Conservation (phyloP, 2,329 filamentous ascomycete genomes). For the Cordyceps cateniannulata region DNA sequence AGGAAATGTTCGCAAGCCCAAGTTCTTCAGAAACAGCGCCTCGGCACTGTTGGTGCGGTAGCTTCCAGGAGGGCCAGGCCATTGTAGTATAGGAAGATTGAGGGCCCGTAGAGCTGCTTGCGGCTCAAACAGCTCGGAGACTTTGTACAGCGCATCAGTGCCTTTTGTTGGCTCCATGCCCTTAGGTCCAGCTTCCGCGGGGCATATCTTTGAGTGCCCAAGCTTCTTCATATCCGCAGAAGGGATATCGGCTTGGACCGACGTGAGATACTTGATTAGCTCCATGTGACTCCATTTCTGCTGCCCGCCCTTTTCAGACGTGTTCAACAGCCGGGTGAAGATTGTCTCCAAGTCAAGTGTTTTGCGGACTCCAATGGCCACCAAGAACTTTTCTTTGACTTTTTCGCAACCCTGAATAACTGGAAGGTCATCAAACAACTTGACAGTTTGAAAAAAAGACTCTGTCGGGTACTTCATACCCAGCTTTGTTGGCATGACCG, state of each 20-base stretch:
- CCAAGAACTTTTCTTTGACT: conserved; percentile 86
- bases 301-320: conserved; percentile 44
- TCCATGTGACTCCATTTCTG: conserved; percentile 88
- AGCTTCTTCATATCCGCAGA: conserved; percentile 72
- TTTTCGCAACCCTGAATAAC: conserved; percentile 68
- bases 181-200: conserved; percentile 59
- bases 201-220: conserved; percentile 72
- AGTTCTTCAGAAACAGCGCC: conserved; percentile 61
- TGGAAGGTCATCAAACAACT: conserved; percentile 88
- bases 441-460: conserved; percentile 89
- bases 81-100: conserved; percentile 70
- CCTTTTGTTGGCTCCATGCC: conserved; percentile 49
- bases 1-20: conserved; percentile 71
- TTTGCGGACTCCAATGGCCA: conserved; percentile 81
- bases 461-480: conserved; percentile 84
- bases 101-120: conserved; percentile 63
- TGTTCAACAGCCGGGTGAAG: conserved; percentile 74
- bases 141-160: conserved; percentile 54
- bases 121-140: conserved; percentile 78
- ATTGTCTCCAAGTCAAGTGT: conserved; percentile 93
- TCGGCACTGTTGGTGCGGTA: conserved; percentile 63
- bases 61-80: conserved; percentile 61
- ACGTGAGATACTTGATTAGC: conserved; percentile 87
- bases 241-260: conserved; percentile 85
- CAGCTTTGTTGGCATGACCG: conserved; percentile 81